phyloP scores from a whole-genome alignment of 345 rosid species.

The Linum tenue region DNA sequence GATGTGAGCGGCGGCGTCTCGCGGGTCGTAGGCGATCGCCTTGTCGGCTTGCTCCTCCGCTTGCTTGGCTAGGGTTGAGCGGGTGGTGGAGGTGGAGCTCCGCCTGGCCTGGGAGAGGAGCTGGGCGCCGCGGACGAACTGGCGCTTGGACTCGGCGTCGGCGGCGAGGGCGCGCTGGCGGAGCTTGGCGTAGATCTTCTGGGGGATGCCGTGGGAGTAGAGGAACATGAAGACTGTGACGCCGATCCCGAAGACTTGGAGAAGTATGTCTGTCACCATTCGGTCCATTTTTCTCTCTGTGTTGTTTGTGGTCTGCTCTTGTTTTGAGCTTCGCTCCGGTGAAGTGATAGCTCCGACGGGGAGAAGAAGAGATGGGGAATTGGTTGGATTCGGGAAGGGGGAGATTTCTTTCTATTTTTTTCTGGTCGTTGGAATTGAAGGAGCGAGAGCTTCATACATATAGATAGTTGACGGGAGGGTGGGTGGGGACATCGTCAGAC shows the following conservation, averaged over 20 bases:
- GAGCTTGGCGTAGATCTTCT: conserved; percentile 33
- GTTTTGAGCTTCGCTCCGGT: no score
- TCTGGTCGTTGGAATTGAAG: no score
- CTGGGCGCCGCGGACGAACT: conserved; percentile 65
- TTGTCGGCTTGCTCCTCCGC: conserved; percentile 45
- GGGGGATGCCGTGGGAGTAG: conserved; percentile 50
- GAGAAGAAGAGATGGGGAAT: no score
- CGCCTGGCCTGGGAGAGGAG: conserved; percentile 39
- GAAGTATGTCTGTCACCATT: conserved; percentile 26
- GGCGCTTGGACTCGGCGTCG: conserved; percentile 44
- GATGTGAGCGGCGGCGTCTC: conserved; percentile 41
- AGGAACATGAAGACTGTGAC: conserved; percentile 38
- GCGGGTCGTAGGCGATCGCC: conserved; percentile 42
- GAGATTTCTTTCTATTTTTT: no score
- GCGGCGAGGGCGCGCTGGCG: conserved; percentile 37
- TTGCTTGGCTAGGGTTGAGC: conserved; percentile 43
- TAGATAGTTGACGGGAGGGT: no score
- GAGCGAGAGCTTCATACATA: no score
- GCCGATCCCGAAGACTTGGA: conserved; percentile 44
- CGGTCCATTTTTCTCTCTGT: conserved; percentile 24
- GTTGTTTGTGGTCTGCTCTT: neutral
- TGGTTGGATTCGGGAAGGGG: no score
- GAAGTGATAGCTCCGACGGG: neutral
- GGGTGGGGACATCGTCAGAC: no score
- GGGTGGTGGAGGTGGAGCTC: conserved; percentile 31